A percentile compares a stretch with the other conserved stretches of the same genome.
Evolutionary conservation across 2,329 filamentous ascomycete genomes (phyloP).

Genomic region (Cordyceps cicadae): DNA sequence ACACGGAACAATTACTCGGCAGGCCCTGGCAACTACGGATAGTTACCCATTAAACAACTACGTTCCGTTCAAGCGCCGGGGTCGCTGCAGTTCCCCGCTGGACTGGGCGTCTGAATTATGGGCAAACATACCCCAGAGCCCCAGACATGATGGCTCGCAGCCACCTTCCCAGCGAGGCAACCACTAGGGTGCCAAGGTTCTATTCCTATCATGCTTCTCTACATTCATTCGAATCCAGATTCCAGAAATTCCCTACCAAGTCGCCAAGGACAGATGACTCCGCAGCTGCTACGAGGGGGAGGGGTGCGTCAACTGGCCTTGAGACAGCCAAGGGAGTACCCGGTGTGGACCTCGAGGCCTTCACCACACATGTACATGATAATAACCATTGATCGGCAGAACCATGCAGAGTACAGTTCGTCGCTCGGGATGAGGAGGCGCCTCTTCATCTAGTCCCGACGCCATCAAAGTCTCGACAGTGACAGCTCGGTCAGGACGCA

Average conservation of each 20-base stretch:
- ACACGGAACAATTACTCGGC: too few relatives aligned
- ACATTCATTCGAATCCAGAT: too few relatives aligned
- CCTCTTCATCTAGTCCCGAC: neutral
- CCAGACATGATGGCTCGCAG: neutral
- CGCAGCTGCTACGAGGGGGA: neutral
- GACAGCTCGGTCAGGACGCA: too few relatives aligned
- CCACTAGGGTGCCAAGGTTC: neutral
- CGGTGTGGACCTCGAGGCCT: neutral
- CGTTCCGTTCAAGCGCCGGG: neutral
- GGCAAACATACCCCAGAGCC: neutral
- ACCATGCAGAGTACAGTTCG: neutral
- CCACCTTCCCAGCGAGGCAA: neutral
- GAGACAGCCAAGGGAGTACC: neutral
- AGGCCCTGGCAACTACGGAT: too few relatives aligned
- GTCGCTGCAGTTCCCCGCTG: neutral
- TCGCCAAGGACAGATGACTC: too few relatives aligned
- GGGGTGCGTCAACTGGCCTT: neutral
- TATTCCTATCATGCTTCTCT: neutral
- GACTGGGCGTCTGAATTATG: neutral
- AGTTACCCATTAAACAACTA: too few relatives aligned
- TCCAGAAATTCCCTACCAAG: too few relatives aligned
- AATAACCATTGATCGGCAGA: neutral
- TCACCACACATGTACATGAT: too few relatives aligned
- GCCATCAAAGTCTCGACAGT: neutral
- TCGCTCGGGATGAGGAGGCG: neutral